Conservation (phyloP, 1,139 yeast genomes). For the Protomyces inouyei region DNA sequence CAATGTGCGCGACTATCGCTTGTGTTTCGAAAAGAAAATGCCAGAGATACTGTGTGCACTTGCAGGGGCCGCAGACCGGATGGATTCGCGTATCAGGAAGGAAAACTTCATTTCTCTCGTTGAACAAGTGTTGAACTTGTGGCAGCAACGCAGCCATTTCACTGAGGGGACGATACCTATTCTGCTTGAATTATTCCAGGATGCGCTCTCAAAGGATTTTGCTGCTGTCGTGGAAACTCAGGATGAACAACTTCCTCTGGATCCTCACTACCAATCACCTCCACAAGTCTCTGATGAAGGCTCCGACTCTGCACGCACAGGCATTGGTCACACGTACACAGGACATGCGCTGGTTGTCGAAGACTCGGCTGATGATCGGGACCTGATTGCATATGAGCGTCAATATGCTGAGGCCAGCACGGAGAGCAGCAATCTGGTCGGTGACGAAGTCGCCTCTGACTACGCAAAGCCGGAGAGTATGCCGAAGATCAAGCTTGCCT, state of each 20-base stretch:
- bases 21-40: constrained; percentile 25
- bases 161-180: constrained; percentile 5
- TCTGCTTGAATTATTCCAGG: neutral
- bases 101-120: constrained; percentile 29
- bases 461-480: neutral
- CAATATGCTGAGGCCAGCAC: neutral
- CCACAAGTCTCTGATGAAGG: neutral
- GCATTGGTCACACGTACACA: neutral
- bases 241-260: neutral
- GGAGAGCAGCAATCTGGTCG: neutral
- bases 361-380: neutral
- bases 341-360: neutral
- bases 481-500: neutral
- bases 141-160: constrained; percentile 28
- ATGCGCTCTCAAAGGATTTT: neutral
- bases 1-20: constrained; percentile 33
- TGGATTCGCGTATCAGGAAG: constrained; percentile 32
- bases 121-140: constrained; percentile 32
- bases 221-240: neutral
- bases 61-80: constrained; percentile 19
- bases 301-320: neutral
- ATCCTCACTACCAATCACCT: neutral
- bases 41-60: constrained; percentile 27
- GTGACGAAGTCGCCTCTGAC: too few species aligned
- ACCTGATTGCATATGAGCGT: neutral